These are phyloP conservation scores for Talinum fruticosum DNA, from an alignment of 148 eudicot species.

Conservation along the genomic window DNA sequence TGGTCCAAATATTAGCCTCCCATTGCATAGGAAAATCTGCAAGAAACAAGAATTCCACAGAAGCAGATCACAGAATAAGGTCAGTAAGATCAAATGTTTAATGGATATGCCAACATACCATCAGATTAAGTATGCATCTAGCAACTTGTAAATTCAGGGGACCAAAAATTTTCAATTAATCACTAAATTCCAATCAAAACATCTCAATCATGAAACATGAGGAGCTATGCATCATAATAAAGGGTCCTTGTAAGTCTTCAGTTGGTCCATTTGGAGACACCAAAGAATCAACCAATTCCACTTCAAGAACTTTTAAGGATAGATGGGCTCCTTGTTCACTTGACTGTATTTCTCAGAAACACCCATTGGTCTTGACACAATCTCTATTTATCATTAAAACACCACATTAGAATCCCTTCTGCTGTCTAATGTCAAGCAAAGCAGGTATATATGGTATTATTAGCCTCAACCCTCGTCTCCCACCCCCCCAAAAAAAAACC, in stretches of 20 bases:
- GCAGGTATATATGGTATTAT: no score
- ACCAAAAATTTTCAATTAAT: not conserved
- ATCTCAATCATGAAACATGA: not conserved
- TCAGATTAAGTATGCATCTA: not conserved
- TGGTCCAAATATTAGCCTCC: slow-evolving; percentile 76
- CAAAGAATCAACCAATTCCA: no score
- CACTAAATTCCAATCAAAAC: not conserved
- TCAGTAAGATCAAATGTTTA: not conserved
- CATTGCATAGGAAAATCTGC: slow-evolving; percentile 58
- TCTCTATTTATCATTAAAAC: no score
- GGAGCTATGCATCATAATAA: not conserved
- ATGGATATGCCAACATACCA: not conserved
- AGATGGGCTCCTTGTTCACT: no score
- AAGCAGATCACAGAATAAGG: not conserved
- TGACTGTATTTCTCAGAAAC: no score
- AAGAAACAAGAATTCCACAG: slow-evolving; percentile 17
- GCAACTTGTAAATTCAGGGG: not conserved
- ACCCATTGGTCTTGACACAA: no score
- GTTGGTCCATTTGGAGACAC: not conserved
- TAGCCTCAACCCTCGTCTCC: no score
- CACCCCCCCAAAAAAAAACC: no score
- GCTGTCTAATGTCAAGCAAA: no score
- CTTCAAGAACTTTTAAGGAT: no score
- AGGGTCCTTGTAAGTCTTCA: not conserved
- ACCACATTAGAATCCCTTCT: no score